A percentile compares a stretch with the other conserved stretches of the same genome.
Conservation (phyloP, 1,284 basidiomycete genomes). For the Rhodotorula sp. region DNA sequence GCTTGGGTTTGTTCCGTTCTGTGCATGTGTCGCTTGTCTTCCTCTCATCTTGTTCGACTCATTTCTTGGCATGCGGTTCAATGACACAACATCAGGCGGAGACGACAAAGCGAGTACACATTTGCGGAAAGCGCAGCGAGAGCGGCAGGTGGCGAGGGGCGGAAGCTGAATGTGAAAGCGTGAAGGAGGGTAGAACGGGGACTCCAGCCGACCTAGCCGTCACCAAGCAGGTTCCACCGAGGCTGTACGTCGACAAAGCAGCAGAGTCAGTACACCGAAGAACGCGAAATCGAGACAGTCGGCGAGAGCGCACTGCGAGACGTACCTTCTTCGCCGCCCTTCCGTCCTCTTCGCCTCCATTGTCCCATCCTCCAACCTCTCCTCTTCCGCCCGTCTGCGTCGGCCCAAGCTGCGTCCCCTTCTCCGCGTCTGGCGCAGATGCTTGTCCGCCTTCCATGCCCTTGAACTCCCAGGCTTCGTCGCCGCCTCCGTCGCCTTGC, state of each 20-base stretch:
- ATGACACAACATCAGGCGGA: too few relatives aligned
- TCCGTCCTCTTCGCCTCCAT: neutral
- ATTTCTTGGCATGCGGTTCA: too few relatives aligned
- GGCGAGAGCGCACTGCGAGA: neutral
- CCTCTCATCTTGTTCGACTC: neutral
- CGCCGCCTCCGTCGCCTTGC: neutral
- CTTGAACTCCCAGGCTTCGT: neutral
- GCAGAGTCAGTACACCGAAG: neutral
- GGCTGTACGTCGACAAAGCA: neutral
- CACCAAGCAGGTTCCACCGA: constrained; percentile 27
- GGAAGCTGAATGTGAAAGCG: neutral
- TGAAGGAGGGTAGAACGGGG: neutral
- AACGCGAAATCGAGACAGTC: fast-evolving
- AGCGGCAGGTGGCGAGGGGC: neutral
- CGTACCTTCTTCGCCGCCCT: constrained; percentile 26
- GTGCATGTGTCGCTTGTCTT: neutral
- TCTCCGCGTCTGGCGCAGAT: neutral
- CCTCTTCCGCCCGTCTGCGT: constrained; percentile 10
- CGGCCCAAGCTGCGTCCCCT: constrained; percentile 19
- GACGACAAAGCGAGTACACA: neutral
- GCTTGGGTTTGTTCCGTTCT: neutral
- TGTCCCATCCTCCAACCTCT: neutral
- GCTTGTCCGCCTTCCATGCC: neutral
- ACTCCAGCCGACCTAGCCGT: neutral
- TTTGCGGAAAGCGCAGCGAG: too few relatives aligned